Evolutionary conservation across 495 filamentous ascomycete species (phyloP).

Genomic region (Haplographium delicatum): DNA sequence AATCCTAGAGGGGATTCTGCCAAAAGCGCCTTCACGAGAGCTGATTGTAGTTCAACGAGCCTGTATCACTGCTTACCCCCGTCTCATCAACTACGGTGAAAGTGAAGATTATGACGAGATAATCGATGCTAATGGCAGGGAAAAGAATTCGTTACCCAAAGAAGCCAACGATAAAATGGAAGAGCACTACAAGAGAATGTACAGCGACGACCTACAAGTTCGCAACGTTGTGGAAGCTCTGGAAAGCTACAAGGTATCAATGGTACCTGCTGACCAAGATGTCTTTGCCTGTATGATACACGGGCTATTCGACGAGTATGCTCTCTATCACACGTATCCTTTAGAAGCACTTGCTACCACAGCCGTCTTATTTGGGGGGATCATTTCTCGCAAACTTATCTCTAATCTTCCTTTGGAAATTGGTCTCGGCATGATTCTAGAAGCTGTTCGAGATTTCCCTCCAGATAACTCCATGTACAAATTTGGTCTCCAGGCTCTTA

Average conservation of each 20-base stretch:
- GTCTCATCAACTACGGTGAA: constrained; percentile 93
- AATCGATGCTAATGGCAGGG: constrained; percentile 75
- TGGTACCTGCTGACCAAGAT: constrained; percentile 79
- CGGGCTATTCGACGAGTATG: constrained; percentile 94
- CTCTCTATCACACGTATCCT: constrained; percentile 90
- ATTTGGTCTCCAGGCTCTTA: constrained; percentile 93
- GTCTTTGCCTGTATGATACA: constrained; percentile 98
- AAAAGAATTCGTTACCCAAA: constrained; percentile 71
- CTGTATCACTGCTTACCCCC: constrained; percentile 90
- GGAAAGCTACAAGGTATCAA: constrained; percentile 77
- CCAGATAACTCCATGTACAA: constrained; percentile 91
- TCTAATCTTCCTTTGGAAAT: constrained; percentile 86
- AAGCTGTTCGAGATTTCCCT: constrained; percentile 79
- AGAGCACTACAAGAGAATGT: constrained; percentile 94
- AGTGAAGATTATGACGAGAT: constrained; percentile 85
- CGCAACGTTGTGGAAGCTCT: constrained; percentile 75
- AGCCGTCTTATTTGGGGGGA: constrained; percentile 92
- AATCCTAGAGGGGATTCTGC: constrained; percentile 62
- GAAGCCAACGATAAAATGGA: constrained; percentile 87
- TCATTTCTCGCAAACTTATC: constrained; percentile 88
- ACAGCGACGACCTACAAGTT: constrained; percentile 77
- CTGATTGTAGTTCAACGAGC: constrained; percentile 64
- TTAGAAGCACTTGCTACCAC: constrained; percentile 90
- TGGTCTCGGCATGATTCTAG: constrained; percentile 90
- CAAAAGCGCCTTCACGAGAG: constrained; percentile 41